Evolutionary conservation across 73 alveolate genomes (phyloP), one percentile per base, ranked within the genome.

Genomic region (Urostyla sp.): DNA sequence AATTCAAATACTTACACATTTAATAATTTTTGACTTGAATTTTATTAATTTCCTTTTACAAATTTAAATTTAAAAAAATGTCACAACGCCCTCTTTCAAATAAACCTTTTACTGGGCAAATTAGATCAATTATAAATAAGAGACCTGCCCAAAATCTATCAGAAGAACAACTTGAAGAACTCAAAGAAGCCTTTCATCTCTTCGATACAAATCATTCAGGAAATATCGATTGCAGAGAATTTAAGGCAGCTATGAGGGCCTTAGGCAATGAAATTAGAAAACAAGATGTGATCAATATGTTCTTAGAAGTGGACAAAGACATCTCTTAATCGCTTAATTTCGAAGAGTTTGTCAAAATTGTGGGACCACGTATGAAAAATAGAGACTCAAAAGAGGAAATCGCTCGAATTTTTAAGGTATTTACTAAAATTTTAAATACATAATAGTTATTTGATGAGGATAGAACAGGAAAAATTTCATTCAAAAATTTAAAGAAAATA

Each of bases 361-460:
- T 93, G 63, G 75, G 92, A 20, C 97, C 96, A 38, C 82, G 90
- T 73, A 61, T 93, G 90, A 91, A 91, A 44, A 97, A 93, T 73
- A 91, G 94, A 85, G 95, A 95, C 81, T 90, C 98, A 38, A 84
- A 91, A 72, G 99, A 95, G 73, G 97, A 95, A 69, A 93, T 95
- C 58, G 60, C 77, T 28, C 91, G 91, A 75, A 91, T 95, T 26
- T 95, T 95, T 84, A 88, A 94, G 55, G 81, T 88, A 54, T n/a
- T n/a, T n/a, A n/a, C n/a, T n/a, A n/a, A n/a, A n/a, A n/a, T n/a
- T n/a, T n/a, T n/a, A n/a, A n/a, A n/a, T n/a, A n/a, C n/a, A n/a
- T n/a, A n/a, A n/a, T n/a, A n/a, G n/a, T n/a, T 63, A 5, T 95
- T 93, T 80, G 99, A 95, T 79, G 95, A 93, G 32, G 99, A 95